A percentile compares a stretch with the other conserved stretches of the same genome.
Evolutionary conservation across 371 early-diverging fungal genomes (phyloP).

Genomic region (Umbelopsis sp.): DNA sequence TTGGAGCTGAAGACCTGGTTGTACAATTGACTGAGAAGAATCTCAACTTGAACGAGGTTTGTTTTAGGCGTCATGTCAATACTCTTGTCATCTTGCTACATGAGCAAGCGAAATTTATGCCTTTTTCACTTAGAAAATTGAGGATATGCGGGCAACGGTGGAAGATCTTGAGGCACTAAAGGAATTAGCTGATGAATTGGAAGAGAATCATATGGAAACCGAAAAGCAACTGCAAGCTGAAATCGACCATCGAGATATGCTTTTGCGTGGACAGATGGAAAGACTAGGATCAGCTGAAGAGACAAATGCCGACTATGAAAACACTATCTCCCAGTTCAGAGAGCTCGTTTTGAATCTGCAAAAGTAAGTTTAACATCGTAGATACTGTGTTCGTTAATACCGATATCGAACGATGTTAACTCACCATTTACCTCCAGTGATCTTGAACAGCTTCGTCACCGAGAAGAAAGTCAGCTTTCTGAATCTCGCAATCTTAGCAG

Average conservation of each 20-base stretch:
- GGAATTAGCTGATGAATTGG: conserved; percentile 90
- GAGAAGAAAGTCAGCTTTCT: conserved; percentile 58
- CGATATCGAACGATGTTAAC: not conserved
- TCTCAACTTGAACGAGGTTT: conserved; percentile 67
- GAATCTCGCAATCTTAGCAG: conserved; percentile 59
- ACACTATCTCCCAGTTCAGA: conserved; percentile 85
- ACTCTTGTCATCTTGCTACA: not conserved
- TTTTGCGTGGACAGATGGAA: conserved; percentile 64
- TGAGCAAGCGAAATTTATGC: not conserved
- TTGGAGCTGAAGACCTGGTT: conserved; percentile 82
- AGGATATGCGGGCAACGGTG: conserved; percentile 75
- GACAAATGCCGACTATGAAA: conserved; percentile 82
- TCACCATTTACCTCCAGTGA: conserved; percentile 42
- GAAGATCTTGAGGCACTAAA: conserved; percentile 91
- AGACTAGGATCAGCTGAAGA: conserved; percentile 75
- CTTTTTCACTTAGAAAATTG: conserved; percentile 50
- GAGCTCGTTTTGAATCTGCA: conserved; percentile 81
- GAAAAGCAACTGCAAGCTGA: conserved; percentile 86
- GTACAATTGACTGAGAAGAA: conserved; percentile 83
- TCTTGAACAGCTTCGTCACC: conserved; percentile 66
- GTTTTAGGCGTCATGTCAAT: not conserved
- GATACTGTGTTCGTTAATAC: not conserved
- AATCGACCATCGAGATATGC: conserved; percentile 76
- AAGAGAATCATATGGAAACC: conserved; percentile 86
- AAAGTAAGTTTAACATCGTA: conserved; percentile 34